These are phyloP conservation scores for Tetradesmus lagerheimii DNA, from an alignment of 139 green algal species.

Conservation along the genomic window DNA sequence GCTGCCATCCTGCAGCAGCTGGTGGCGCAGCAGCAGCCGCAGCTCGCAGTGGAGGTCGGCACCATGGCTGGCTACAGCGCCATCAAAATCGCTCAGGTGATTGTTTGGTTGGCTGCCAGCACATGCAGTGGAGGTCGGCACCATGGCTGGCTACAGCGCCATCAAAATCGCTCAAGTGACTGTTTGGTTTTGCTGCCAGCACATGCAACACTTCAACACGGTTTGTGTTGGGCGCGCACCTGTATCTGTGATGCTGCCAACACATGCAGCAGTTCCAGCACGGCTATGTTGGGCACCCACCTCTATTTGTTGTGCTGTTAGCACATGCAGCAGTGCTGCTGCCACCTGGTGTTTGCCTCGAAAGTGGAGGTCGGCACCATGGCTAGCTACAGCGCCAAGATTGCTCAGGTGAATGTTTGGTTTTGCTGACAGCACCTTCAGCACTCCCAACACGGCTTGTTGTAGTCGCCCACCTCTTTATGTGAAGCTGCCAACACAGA, in stretches of 20 bases:
- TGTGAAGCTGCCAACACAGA: too few relatives aligned
- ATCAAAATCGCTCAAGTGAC: conserved; percentile 28
- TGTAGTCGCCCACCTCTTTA: too few relatives aligned
- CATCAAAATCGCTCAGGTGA: conserved; percentile 30
- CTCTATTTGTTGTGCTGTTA: neutral
- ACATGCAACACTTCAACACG: too few relatives aligned
- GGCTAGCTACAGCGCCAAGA: conserved; percentile 44
- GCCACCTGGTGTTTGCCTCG: too few relatives aligned
- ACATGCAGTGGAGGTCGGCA: conserved; percentile 79
- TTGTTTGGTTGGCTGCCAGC: neutral
- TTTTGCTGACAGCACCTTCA: too few relatives aligned
- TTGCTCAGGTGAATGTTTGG: conserved; percentile 30
- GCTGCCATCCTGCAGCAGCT: conserved; percentile 66
- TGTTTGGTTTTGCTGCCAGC: neutral
- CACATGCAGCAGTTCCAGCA: neutral
- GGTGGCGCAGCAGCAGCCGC: conserved; percentile 56
- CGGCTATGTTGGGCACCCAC: too few relatives aligned
- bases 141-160: conserved; percentile 55
- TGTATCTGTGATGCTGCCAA: too few relatives aligned
- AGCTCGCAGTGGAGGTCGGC: conserved; percentile 74
- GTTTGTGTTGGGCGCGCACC: too few relatives aligned
- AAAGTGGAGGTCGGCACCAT: conserved; percentile 80
- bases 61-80: conserved; percentile 57
- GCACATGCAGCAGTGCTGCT: too few relatives aligned
- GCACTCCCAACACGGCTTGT: too few relatives aligned